A percentile compares a stretch with the other conserved stretches of the same genome.
Conservation (phyloP, 1,284 basidiomycete genomes). For the Leccinum huronense region DNA sequence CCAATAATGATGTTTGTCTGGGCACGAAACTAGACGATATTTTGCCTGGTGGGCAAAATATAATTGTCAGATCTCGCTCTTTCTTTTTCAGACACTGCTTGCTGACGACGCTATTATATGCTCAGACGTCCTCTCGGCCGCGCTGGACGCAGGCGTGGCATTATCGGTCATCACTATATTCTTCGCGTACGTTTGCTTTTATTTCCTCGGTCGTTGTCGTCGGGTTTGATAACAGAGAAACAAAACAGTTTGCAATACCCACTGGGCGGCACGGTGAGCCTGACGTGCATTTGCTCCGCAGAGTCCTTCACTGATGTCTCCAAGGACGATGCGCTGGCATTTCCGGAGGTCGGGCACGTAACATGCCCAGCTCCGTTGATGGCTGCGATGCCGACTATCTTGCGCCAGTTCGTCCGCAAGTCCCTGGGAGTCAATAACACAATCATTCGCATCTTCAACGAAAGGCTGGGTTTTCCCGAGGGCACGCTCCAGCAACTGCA, state of each 20-base stretch:
- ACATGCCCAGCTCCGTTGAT: background rate
- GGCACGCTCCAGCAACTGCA: background rate
- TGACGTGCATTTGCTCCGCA: background rate
- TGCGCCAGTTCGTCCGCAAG: background rate
- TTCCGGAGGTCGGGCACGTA: background rate
- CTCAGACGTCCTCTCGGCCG: slow-evolving; percentile 57
- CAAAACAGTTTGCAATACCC: slow-evolving; percentile 35
- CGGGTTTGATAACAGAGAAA: background rate
- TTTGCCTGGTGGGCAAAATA: slow-evolving; percentile 75
- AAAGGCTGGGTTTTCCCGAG: background rate
- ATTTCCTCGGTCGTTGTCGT: background rate
- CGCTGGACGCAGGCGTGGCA: slow-evolving; percentile 56
- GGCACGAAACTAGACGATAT: slow-evolving; percentile 37
- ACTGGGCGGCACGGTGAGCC: slow-evolving; percentile 26
- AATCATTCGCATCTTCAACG: background rate
- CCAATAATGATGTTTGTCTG: background rate
- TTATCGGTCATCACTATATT: slow-evolving; percentile 52
- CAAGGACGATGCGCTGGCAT: background rate
- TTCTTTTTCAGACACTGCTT: background rate
- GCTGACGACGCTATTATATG: background rate
- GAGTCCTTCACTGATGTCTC: background rate
- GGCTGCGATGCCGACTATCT: background rate
- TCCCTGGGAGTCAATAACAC: background rate
- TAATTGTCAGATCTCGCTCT: slow-evolving; percentile 45
- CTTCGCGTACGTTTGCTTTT: slow-evolving; percentile 38